phyloP scores from a whole-genome alignment of 495 filamentous ascomycete genomes.

The Talaromyces adpressus region DNA sequence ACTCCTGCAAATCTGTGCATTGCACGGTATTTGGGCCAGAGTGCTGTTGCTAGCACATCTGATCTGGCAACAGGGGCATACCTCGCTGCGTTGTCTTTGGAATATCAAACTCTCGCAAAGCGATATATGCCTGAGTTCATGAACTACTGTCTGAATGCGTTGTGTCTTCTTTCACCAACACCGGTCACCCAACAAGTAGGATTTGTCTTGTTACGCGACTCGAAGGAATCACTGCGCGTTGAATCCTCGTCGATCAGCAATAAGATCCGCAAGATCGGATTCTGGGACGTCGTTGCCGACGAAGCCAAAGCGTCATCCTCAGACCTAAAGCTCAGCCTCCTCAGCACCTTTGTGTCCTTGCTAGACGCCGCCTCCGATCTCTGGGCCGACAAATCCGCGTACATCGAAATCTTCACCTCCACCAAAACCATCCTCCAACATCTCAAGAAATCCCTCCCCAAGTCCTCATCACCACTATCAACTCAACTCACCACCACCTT shows the following conservation, averaged over 20 bases:
- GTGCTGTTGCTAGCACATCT: constrained; percentile 50
- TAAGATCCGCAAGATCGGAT: constrained; percentile 27
- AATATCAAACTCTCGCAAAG: constrained; percentile 75
- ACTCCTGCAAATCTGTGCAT: constrained; percentile 83
- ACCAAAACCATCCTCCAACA: constrained; percentile 47
- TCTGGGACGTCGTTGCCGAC: constrained; percentile 46
- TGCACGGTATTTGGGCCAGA: constrained; percentile 74
- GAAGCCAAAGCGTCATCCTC: constrained; percentile 22
- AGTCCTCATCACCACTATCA: constrained; percentile 4
- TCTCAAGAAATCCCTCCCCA: constrained; percentile 33
- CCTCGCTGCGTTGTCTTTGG: constrained; percentile 63
- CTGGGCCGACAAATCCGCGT: constrained; percentile 63
- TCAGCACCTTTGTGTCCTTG: constrained; percentile 49
- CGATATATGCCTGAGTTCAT: constrained; percentile 84
- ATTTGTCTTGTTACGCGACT: constrained; percentile 57
- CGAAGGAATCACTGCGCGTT: constrained; percentile 45
- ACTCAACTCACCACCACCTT: constrained; percentile 27
- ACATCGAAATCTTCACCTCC: constrained; percentile 64
- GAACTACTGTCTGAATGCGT: constrained; percentile 69
- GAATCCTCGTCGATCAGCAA: constrained; percentile 20
- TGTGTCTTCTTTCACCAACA: constrained; percentile 59
- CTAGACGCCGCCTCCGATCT: constrained; percentile 52
- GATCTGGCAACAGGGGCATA: constrained; percentile 73
- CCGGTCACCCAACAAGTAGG: constrained; percentile 37
- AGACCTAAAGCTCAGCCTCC: constrained; percentile 50